A percentile compares a stretch with the other conserved stretches of the same genome.
Evolutionary conservation across 1,284 basidiomycete species (phyloP).

Genomic region (Filobasidium uniguttulatum): DNA sequence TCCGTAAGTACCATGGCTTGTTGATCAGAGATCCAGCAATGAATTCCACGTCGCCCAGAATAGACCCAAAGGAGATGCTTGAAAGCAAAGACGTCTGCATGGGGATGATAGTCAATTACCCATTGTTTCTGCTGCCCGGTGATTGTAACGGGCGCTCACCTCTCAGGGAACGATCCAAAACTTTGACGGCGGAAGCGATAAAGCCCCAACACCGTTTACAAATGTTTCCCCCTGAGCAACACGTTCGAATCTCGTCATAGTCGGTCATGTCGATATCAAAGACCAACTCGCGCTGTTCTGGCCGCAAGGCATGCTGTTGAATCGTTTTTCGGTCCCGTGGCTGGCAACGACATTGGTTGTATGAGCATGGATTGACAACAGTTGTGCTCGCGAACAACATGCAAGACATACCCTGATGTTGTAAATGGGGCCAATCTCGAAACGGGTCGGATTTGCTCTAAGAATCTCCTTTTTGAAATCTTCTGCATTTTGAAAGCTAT

Average conservation of each 20-base stretch:
- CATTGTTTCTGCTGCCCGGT: background rate
- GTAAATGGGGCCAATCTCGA: slow-evolving; percentile 95
- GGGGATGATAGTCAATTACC: background rate
- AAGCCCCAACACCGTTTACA: slow-evolving; percentile 90
- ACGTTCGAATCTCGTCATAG: slow-evolving; percentile 91
- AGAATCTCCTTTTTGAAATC: slow-evolving; percentile 87
- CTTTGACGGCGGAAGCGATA: slow-evolving; percentile 81
- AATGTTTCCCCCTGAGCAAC: slow-evolving; percentile 83
- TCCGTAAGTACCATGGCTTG: slow-evolving; percentile 81
- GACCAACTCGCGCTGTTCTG: slow-evolving; percentile 78
- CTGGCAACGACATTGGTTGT: slow-evolving; percentile 37
- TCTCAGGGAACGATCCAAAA: slow-evolving; percentile 65
- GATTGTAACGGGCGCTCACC: slow-evolving; percentile 42
- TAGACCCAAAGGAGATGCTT: slow-evolving; percentile 86
- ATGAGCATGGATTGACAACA: background rate
- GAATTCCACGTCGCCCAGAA: slow-evolving; percentile 93
- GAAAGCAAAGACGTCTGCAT: slow-evolving; percentile 57
- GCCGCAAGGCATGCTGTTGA: slow-evolving; percentile 58
- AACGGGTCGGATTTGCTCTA: slow-evolving; percentile 70
- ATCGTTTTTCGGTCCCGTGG: slow-evolving; percentile 83
- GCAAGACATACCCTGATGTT: slow-evolving; percentile 55
- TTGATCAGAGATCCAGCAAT: slow-evolving; percentile 90
- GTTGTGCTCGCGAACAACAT: background rate
- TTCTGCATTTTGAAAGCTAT: slow-evolving; percentile 70
- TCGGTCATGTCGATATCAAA: slow-evolving; percentile 99